Percentiles rank a stretch among this genome's conserved stretches.
Conservation (phyloP, 306 rosid genomes). For the Castanea sativa region DNA sequence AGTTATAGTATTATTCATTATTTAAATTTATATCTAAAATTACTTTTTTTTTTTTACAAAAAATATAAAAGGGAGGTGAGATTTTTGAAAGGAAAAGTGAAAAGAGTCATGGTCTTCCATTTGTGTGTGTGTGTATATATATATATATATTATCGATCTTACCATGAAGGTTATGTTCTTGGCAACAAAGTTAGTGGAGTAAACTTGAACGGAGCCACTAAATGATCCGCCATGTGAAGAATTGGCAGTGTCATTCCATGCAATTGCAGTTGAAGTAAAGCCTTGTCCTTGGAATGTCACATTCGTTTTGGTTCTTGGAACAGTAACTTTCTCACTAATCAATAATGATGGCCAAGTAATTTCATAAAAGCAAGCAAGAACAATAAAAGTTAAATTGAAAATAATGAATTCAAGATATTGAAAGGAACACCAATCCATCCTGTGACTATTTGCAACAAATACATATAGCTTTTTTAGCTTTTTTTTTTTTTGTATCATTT, state of each 20-base stretch:
- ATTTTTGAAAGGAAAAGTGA: too few species aligned
- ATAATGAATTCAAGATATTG: neutral
- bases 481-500: too few species aligned
- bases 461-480: too few species aligned
- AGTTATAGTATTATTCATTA: too few species aligned
- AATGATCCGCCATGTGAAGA: conserved; percentile 78
- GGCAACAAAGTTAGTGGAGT: conserved; percentile 73
- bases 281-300: conserved; percentile 94
- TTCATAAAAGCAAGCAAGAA: neutral
- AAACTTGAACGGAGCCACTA: conserved; percentile 86
- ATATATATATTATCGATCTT: neutral
- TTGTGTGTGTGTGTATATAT: neutral
- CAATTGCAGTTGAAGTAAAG: conserved; percentile 59
- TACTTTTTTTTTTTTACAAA: too few species aligned
- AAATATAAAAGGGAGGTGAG: too few species aligned
- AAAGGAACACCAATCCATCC: too few species aligned
- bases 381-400: neutral
- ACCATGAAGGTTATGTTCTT: conserved; percentile 96
- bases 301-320: conserved; percentile 57
- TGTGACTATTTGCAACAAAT: too few species aligned
- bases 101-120: too few species aligned
- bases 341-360: neutral
- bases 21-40: too few species aligned
- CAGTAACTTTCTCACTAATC: conserved; percentile 67
- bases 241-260: conserved; percentile 81